Base-by-base conservation (phyloP, 179 eudicot species). In the Camellia oleifera region DNA sequence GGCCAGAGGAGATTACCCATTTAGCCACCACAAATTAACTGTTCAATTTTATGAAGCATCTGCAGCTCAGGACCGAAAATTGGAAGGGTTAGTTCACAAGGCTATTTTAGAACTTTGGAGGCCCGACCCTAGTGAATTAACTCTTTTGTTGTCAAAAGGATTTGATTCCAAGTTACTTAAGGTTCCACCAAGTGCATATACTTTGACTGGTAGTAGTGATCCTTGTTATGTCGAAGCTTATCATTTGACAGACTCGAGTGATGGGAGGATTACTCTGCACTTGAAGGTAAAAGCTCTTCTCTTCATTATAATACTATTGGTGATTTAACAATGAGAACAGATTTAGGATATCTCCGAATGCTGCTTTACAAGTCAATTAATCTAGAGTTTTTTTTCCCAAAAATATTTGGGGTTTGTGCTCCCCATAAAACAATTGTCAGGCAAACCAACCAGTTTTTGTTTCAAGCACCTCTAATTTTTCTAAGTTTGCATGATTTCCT, bases 171-270 rank as follows among this genome's bases (percentile, higher is more conserved):
- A 85, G 75, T 82, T 89, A 68, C 92, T 92, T 14, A 96, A 91
- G 86, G 89, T 92, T 68, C 91, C 98, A 81, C 99, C 99, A 62
- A 92, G 87, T 84, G 94, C 99, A 75, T 84, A 56, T 75, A 82
- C 98, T 72, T 88, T 96, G 87, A 91, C 92, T 52, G 99, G 99
- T 66, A 94, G 99, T 83, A 96, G 99, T 58, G 99, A 96, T 89
- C 98, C 98, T 71, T 96, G 98, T 82, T 96, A 94, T 83, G 95
- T 92, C 69, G 99, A 96, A 89, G 99, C 93, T 48, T 96, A 92
- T 89, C 98, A 94, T 88, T 88, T 96, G 86, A 83, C 98, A 67
- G 99, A 96, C 86, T 93, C 98, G 74, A 91, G 87, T 85, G 99
- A 96, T 88, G 99, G 98, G 74, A 89, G 97, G 86, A 90, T 96